phyloP scores from a whole-genome alignment of 768 basidiomycete genomes.

The Phanerochaete sordida region DNA sequence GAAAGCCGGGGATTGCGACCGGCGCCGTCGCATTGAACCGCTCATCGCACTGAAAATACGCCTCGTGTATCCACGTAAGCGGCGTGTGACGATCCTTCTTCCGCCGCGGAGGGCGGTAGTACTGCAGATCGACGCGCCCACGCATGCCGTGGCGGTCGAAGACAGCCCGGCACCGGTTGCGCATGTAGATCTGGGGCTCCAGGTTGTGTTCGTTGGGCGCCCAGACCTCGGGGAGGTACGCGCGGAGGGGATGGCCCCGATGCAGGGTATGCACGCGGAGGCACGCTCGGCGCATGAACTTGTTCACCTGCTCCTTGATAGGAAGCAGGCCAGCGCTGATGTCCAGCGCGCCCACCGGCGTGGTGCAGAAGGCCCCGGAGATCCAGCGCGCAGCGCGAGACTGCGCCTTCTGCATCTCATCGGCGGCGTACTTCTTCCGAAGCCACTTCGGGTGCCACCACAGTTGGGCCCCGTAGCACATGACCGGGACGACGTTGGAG shows the following conservation, averaged over 20 bases:
- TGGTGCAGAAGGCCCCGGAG: conserved; percentile 16
- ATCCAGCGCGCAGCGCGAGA: conserved; percentile 17
- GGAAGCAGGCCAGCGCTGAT: background rate
- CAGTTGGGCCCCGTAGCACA: conserved; percentile 17
- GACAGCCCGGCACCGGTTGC: background rate
- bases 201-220: background rate
- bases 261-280: conserved; percentile 1
- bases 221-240: conserved; percentile 1
- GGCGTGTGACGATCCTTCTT: background rate
- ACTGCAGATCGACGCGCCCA: no score
- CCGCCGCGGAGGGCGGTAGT: no score
- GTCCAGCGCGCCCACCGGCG: conserved; percentile 11
- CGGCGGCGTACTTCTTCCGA: conserved; percentile 2
- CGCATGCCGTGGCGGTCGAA: no score
- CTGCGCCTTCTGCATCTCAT: conserved; percentile 14
- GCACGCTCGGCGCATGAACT: background rate
- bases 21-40: background rate
- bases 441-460: conserved; percentile 17
- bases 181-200: background rate
- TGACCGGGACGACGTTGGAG: conserved; percentile 14
- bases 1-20: background rate
- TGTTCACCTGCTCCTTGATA: background rate
- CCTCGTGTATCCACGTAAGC: background rate
- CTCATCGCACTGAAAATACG: background rate
- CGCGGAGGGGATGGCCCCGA: background rate